Evolutionary conservation across 139 green algal genomes (phyloP), one percentile per base, ranked within the genome.

Genomic region (Trebouxia sp.): DNA sequence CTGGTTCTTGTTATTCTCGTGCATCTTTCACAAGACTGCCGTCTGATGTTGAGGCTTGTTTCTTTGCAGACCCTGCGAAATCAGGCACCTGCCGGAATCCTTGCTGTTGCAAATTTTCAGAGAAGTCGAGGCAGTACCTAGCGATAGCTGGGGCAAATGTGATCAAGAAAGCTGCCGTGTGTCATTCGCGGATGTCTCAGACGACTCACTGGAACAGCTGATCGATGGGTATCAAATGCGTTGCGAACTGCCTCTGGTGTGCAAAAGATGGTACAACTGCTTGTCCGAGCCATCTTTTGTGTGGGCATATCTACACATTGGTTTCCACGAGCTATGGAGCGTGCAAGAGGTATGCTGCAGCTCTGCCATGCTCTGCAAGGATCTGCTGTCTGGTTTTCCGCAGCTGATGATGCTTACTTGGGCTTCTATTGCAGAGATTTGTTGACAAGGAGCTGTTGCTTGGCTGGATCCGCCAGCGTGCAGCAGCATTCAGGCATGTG

Each of bases 391-490:
- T 53, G 47, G 14, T 53, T 53, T n/a, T n/a, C n/a, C n/a, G 47
- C 47, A 53, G 47, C 2, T 53, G 47, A 14, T 53, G 47, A 53
- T n/a, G n/a, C 47, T 53, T 17, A 14, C 47, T 53, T 53, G 47
- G n/a, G n/a, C n/a, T 53, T 53, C 20, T 14, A 14, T 72, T 72
- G 62, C 62, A 72, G 62, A 72, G 62, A 45, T 72, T 72, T 72
- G 62, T 72, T 26, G 62, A 72, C 62, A 72, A n/a, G 11, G 35
- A 45, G 9, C 17, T 41, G 62, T 37, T 72, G 1, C 28, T 72
- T 15, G 43, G 62, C 62, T 72, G 62, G 62, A 14, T 72, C 32
- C 42, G 32, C 32, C 37, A 28, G n/a, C 35, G 62, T 14, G 62
- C 62, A 72, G 35, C 12, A 41, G 35, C 32, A 5, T 45, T 72